phyloP scores from a whole-genome alignment of 768 basidiomycete species.

The Tylopilus subfusipes region DNA sequence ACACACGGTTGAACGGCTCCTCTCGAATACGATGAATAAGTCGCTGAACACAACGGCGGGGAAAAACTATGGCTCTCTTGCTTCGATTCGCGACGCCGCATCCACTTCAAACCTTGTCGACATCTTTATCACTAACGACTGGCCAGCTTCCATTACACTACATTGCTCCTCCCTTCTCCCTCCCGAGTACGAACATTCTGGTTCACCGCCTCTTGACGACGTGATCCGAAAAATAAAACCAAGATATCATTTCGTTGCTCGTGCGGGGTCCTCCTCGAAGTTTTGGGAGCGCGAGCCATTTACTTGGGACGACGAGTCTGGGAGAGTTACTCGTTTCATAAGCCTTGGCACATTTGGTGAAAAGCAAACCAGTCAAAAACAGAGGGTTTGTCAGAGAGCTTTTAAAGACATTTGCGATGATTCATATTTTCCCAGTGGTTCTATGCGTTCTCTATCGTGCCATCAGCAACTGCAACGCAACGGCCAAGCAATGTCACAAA shows the following conservation, averaged over 20 bases:
- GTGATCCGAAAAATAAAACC: slow-evolving; percentile 66
- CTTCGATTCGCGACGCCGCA: slow-evolving; percentile 61
- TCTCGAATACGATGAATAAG: slow-evolving; percentile 64
- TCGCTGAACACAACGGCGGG: slow-evolving; percentile 40
- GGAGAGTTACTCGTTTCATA: slow-evolving; percentile 69
- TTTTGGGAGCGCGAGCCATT: slow-evolving; percentile 98
- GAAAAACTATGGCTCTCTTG: slow-evolving; percentile 59
- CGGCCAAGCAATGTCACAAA: slow-evolving; percentile 61
- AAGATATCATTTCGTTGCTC: slow-evolving; percentile 81
- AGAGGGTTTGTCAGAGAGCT: slow-evolving; percentile 57
- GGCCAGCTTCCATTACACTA: slow-evolving; percentile 64
- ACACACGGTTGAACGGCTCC: slow-evolving; percentile 65
- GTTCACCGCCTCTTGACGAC: slow-evolving; percentile 61
- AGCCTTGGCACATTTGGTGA: slow-evolving; percentile 86
- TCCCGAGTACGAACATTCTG: slow-evolving; percentile 39
- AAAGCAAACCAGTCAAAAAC: slow-evolving; percentile 64
- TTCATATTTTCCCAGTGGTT: slow-evolving; percentile 67
- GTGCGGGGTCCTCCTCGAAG: slow-evolving; percentile 57
- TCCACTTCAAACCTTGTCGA: slow-evolving; percentile 67
- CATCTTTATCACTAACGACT: slow-evolving; percentile 76
- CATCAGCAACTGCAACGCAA: slow-evolving; percentile 41
- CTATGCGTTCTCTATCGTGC: slow-evolving; percentile 88
- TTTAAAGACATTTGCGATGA: slow-evolving; percentile 1
- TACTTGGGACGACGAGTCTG: slow-evolving; percentile 70
- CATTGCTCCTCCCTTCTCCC: slow-evolving; percentile 54